phyloP scores from a whole-genome alignment of 805 yeast species.

The Isabelozyma rhagii region DNA sequence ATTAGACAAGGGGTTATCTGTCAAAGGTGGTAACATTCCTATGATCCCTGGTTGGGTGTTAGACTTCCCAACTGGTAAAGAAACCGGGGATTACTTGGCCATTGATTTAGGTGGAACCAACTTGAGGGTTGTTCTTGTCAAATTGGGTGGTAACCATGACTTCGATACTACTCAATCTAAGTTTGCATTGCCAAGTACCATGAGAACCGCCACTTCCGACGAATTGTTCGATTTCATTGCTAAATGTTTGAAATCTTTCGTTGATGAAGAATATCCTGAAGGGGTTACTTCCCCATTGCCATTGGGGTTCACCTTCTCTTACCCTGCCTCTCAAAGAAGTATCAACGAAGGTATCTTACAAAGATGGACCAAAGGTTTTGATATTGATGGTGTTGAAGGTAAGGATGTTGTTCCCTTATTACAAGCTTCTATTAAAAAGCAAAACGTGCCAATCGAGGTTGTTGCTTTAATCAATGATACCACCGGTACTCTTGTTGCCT shows the following conservation, averaged over 20 bases:
- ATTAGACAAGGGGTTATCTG: slow-evolving; percentile 75
- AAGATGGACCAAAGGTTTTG: slow-evolving; percentile 98
- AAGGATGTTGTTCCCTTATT: slow-evolving; percentile 91
- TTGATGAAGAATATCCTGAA: slow-evolving; percentile 63
- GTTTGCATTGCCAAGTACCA: slow-evolving; percentile 69
- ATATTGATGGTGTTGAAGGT: slow-evolving; percentile 90
- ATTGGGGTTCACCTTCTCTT: slow-evolving; percentile 93
- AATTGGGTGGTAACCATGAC: slow-evolving; percentile 75
- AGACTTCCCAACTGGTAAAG: slow-evolving; percentile 90
- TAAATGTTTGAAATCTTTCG: slow-evolving; percentile 67
- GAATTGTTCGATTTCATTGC: slow-evolving; percentile 88
- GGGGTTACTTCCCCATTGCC: slow-evolving; percentile 64
- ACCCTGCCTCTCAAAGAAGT: slow-evolving; percentile 80
- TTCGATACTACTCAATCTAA: slow-evolving; percentile 87
- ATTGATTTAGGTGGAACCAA: slow-evolving; percentile 98
- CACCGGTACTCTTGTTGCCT: slow-evolving; percentile 94
- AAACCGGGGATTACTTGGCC: slow-evolving; percentile 85
- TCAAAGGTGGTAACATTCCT: slow-evolving; percentile 82
- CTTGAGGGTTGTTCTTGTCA: slow-evolving; percentile 86
- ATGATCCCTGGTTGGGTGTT: slow-evolving; percentile 98
- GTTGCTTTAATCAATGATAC: slow-evolving; percentile 96
- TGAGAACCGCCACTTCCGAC: slow-evolving; percentile 77
- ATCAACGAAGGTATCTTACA: slow-evolving; percentile 85
- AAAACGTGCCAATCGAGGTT: slow-evolving; percentile 73
- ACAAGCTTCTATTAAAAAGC: slow-evolving; percentile 65